Evolutionary conservation across 768 basidiomycete species (phyloP).

Genomic region (Strobilomyces confusus): DNA sequence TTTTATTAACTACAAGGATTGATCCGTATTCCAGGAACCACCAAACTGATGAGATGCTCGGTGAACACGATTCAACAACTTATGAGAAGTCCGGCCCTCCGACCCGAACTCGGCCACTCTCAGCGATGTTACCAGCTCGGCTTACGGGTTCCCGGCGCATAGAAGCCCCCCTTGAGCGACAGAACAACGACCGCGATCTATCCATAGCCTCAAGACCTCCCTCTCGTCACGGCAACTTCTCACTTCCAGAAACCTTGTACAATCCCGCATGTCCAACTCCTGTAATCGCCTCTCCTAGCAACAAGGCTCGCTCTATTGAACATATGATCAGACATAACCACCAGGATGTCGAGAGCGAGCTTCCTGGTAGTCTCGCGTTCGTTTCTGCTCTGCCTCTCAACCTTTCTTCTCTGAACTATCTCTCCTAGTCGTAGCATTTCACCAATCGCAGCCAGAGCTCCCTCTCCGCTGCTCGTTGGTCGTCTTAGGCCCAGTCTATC

Average conservation of each 20-base stretch:
- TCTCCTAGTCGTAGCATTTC: constrained; percentile 4
- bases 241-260: constrained; percentile 10
- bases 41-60: neutral
- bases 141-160: too few species aligned
- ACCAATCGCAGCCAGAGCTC: neutral
- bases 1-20: too few species aligned
- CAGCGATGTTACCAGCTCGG: too few species aligned
- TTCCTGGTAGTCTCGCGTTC: constrained; percentile 5
- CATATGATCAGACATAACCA: neutral
- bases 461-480: constrained; percentile 14
- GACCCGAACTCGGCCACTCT: neutral
- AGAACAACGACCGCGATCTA: too few species aligned
- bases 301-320: neutral
- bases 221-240: constrained; percentile 6
- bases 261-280: neutral
- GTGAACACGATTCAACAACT: neutral
- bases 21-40: constrained; percentile 2
- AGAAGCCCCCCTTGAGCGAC: too few species aligned
- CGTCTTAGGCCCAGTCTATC: neutral
- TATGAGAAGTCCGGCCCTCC: neutral
- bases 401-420: constrained; percentile 4
- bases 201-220: too few species aligned
- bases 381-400: neutral
- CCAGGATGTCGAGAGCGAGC: constrained; percentile 4
- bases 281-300: neutral